These are phyloP conservation scores for Penicillium sp. DNA, from an alignment of 2,329 filamentous ascomycete genomes.

Conservation along the genomic window DNA sequence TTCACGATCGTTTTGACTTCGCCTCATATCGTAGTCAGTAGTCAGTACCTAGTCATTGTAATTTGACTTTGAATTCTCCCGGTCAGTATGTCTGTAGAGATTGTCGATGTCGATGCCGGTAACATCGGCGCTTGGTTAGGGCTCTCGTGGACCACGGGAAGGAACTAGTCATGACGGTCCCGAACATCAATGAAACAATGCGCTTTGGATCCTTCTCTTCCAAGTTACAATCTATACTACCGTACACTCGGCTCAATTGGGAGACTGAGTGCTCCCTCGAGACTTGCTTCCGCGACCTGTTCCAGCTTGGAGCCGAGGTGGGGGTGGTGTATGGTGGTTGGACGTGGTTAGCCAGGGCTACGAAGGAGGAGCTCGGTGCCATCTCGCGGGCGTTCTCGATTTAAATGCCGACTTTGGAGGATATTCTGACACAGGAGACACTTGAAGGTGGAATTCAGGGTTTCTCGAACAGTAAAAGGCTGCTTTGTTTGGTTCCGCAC, in stretches of 20 bases:
- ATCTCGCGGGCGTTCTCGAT: slow-evolving; percentile 95
- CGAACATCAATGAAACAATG: slow-evolving; percentile 64
- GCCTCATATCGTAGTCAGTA: neutral
- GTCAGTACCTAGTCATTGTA: neutral
- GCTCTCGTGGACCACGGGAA: slow-evolving; percentile 29
- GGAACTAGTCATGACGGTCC: slow-evolving; percentile 34
- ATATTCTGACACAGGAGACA: slow-evolving; percentile 92
- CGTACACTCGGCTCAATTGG: slow-evolving; percentile 85
- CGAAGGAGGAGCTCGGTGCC: slow-evolving; percentile 80
- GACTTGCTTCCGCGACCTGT: slow-evolving; percentile 85
- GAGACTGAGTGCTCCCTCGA: slow-evolving; percentile 83
- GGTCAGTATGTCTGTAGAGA: neutral
- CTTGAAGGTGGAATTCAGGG: slow-evolving; percentile 82
- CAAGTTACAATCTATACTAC: slow-evolving; percentile 76
- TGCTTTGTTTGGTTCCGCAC: slow-evolving; percentile 98
- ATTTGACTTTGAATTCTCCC: no score
- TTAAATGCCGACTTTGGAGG: slow-evolving; percentile 92
- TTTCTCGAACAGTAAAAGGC: slow-evolving; percentile 74
- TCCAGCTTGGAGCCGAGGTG: slow-evolving; percentile 62
- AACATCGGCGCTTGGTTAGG: neutral
- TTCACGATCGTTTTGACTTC: neutral
- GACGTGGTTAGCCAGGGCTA: slow-evolving; percentile 80
- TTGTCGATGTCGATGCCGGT: neutral
- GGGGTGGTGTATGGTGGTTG: slow-evolving; percentile 95
- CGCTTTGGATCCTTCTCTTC: slow-evolving; percentile 98